phyloP scores from a whole-genome alignment of 495 filamentous ascomycete genomes.

The Neurospora sp. region DNA sequence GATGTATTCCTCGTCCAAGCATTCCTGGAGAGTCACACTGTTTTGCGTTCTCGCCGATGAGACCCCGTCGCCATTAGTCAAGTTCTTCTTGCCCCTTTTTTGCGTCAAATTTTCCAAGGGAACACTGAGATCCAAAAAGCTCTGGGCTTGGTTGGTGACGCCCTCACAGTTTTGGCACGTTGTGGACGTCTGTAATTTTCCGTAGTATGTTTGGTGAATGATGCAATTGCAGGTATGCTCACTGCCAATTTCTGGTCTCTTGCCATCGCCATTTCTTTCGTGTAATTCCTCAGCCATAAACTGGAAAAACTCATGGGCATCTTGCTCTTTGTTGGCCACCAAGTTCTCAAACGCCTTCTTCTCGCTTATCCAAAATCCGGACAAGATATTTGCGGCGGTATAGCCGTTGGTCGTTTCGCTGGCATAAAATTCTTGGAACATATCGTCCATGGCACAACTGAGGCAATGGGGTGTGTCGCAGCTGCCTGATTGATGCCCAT shows the following conservation, averaged over 20 bases:
- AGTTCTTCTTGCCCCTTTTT: constrained; percentile 36
- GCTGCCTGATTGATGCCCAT: constrained; percentile 63
- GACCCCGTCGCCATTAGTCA: constrained; percentile 25
- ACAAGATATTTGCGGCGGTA: constrained; percentile 69
- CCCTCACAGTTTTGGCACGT: constrained; percentile 78
- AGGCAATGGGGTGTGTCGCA: constrained; percentile 63
- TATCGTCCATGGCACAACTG: constrained; percentile 80
- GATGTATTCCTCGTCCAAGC: constrained; percentile 71
- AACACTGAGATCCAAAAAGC: constrained; percentile 77
- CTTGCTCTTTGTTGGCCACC: constrained; percentile 85
- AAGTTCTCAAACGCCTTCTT: constrained; percentile 54
- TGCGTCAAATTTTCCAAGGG: constrained; percentile 56
- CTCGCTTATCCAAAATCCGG: constrained; percentile 67
- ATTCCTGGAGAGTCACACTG: constrained; percentile 54
- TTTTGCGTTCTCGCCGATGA: background rate
- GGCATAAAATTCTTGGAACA: constrained; percentile 83
- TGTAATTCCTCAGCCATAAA: constrained; percentile 85
- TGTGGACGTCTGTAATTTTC: constrained; percentile 73
- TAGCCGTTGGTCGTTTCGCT: constrained; percentile 73
- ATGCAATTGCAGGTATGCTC: constrained; percentile 68
- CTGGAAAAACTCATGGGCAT: constrained; percentile 92
- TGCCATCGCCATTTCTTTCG: constrained; percentile 50
- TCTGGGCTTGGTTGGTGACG: constrained; percentile 67
- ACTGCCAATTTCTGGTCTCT: constrained; percentile 43
- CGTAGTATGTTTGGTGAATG: constrained; percentile 82